Conservation (phyloP, 805 yeast genomes). For the Yamadazyma sp. region DNA sequence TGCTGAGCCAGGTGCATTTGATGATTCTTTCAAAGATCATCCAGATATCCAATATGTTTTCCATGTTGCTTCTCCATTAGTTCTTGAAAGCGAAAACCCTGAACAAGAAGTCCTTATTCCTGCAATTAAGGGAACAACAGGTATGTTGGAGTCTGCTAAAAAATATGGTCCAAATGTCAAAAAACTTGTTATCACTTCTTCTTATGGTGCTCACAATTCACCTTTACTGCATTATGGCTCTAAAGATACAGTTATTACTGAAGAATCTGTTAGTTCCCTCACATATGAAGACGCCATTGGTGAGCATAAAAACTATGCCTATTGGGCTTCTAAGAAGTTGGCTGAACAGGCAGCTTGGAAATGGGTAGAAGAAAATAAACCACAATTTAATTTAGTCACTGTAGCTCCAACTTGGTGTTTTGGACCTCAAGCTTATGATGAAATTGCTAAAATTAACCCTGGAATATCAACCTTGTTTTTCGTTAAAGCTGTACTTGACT, state of each 20-base stretch:
- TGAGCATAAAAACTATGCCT: conserved; percentile 21
- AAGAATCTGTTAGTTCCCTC: conserved; percentile 34
- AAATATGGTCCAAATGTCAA: conserved; percentile 38
- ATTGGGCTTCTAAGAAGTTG: conserved; percentile 46
- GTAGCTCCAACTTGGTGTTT: conserved; percentile 45
- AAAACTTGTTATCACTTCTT: conserved; percentile 53
- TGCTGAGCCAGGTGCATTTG: conserved; percentile 22
- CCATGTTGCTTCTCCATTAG: conserved; percentile 31
- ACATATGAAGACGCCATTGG: conserved; percentile 11
- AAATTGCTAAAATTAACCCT: conserved; percentile 16
- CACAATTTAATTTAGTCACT: conserved; percentile 32
- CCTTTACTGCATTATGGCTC: conserved; percentile 7
- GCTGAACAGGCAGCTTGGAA: conserved; percentile 61
- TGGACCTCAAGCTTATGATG: conserved; percentile 51
- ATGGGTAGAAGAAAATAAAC: conserved; percentile 33
- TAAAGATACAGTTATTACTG: conserved; percentile 13
- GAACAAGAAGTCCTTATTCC: conserved; percentile 25
- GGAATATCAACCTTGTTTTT: conserved; percentile 24
- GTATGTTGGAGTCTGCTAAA: conserved; percentile 45
- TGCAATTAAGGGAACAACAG: conserved; percentile 28
- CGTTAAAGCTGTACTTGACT: conserved; percentile 24
- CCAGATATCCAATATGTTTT: conserved; percentile 22
- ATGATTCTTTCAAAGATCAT: conserved; percentile 22
- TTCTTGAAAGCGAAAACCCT: conserved; percentile 15
- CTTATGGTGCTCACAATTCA: conserved; percentile 27